Percentiles rank a stretch among this genome's conserved stretches.
Evolutionary conservation across 352 stramenopile species (phyloP).

Genomic region (Pythium scleroteichum): DNA sequence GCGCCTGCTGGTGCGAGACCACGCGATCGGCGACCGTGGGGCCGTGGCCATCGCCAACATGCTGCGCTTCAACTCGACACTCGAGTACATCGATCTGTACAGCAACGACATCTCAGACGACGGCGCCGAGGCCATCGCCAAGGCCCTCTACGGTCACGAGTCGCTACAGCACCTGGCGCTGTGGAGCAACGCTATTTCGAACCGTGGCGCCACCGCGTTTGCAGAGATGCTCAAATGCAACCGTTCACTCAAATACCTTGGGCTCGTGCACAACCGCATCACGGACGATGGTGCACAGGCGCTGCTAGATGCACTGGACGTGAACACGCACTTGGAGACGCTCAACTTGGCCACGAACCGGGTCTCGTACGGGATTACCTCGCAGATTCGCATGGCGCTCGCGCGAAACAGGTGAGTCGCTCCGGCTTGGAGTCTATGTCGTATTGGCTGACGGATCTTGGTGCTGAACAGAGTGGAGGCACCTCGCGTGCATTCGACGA

Average conservation of each 20-base stretch:
- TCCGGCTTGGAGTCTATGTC: not conserved
- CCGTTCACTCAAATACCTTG: slow-evolving; percentile 57
- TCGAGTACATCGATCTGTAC: slow-evolving; percentile 69
- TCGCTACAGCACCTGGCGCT: slow-evolving; percentile 58
- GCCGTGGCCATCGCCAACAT: slow-evolving; percentile 67
- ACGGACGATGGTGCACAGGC: slow-evolving; percentile 41
- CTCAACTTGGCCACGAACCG: slow-evolving; percentile 61
- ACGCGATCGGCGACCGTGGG: slow-evolving; percentile 65
- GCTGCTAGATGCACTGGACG: slow-evolving; percentile 60
- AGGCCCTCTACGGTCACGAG: slow-evolving; percentile 73
- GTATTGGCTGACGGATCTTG: not conserved
- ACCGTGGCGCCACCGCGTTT: slow-evolving; percentile 46
- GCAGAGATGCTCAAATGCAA: slow-evolving; percentile 69
- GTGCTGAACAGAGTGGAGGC: slow-evolving; percentile 19
- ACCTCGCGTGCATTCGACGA: slow-evolving; percentile 35
- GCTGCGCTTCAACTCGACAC: slow-evolving; percentile 65
- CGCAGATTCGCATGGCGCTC: slow-evolving; percentile 50
- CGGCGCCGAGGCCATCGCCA: slow-evolving; percentile 55
- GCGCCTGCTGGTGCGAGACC: slow-evolving; percentile 65
- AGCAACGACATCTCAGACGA: slow-evolving; percentile 70
- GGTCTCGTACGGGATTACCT: slow-evolving; percentile 40
- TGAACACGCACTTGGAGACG: slow-evolving; percentile 65
- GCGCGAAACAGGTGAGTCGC: slow-evolving; percentile 51
- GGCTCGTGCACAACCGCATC: slow-evolving; percentile 64
- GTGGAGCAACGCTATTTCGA: slow-evolving; percentile 64